Base-by-base conservation (phyloP, 768 basidiomycete genomes). In the Lentinus brumalis region DNA sequence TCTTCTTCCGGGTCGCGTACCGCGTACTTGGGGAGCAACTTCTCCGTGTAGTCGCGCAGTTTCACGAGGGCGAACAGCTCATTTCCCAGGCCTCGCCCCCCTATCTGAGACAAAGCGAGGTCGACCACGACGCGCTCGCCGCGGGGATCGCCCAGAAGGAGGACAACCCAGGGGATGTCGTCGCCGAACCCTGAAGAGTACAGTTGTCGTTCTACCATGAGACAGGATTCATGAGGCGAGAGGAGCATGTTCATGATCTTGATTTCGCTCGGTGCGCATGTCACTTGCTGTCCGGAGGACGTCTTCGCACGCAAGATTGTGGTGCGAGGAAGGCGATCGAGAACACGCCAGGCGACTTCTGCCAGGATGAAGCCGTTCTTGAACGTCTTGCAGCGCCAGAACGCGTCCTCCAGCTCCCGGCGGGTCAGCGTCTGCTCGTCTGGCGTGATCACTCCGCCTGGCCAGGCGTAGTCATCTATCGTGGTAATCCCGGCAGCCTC, bases 361-460 rank as follows among this genome's bases (percentile, higher is more conserved):
- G 60, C 50, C 35, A 67, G 57, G 55, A 67, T 29, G 52, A 63
- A 67, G 14, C 60, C 61, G 47, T 40, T 64, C 56, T 69, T 53
- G 63, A 39, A 66, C 39, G 39, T 45, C 60, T 69, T 66, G 60
- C 66, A 67, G 7, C 64, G 61, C 68, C 68, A 67, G 64, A 54
- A 69, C 12, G 57, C 63, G 55, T 61, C 57, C 49, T 67, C 67
- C 21, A 65, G 53, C 44, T 63, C 68, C 7, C 62, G 59, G 1
- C 67, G 58, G 18, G 52, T 59, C n/a, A 61, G 59, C 14, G 35
- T 18, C 12, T 31, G 10, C 11, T 57, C 61, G 18, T 9, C 11
- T n/a, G 60, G 40, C 15, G 55, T 56, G 45, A 57, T 59, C 14
- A 67, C 56, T 26, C 60, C 62, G 15, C 45, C 21, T 26, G 21